Evolutionary conservation across 176 grass and related monocot genomes (phyloP), one percentile per base, ranked within the genome.

Genomic region (Cocos nucifera): DNA sequence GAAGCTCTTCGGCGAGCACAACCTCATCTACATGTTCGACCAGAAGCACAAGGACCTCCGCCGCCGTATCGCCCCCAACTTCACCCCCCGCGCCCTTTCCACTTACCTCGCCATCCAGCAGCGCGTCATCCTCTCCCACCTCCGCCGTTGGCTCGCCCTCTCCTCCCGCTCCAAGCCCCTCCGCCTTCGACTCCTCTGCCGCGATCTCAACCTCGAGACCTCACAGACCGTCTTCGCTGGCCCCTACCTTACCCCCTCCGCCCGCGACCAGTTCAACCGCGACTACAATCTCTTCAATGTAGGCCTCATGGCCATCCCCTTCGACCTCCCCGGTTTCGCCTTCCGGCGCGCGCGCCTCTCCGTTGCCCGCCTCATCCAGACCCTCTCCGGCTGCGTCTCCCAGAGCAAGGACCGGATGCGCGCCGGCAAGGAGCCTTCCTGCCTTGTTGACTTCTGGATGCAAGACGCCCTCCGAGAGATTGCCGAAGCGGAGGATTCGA

Each of bases 381-480:
- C 77, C 35, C 79, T 95, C 53, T 68, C 74, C 2, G 64, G 73
- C 14, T 81, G 80, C 58, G 75, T 61, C 20, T 56, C 75, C 27
- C 49, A 61, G 61, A 95, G 86, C 77, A 95, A 84, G 74, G 78
- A 18, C 1, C 79, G 71, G 14, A 86, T 95, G 80, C 58, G 51
- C 21, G 62, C 59, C 17, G 82, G 90, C 70, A 71, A 58, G 30
- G 80, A 95, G 57, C 91, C 91, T 0, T 82, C 62, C 70, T 95
- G 86, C 70, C 71, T 90, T 4, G 78, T 87, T 12, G 91, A 95
- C 72, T 95, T 77, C 75, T 95, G 83, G 91, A 95, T 95, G 91
- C 83, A 82, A 54, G 69, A 90, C 15, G 75, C 74, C 9, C 15
- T 87, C 51, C 67, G 80, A 1, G 86, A 90, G 74, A 69, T 66